Evolutionary conservation across 805 yeast species (phyloP).

Genomic region (Peterozyma toletana): DNA sequence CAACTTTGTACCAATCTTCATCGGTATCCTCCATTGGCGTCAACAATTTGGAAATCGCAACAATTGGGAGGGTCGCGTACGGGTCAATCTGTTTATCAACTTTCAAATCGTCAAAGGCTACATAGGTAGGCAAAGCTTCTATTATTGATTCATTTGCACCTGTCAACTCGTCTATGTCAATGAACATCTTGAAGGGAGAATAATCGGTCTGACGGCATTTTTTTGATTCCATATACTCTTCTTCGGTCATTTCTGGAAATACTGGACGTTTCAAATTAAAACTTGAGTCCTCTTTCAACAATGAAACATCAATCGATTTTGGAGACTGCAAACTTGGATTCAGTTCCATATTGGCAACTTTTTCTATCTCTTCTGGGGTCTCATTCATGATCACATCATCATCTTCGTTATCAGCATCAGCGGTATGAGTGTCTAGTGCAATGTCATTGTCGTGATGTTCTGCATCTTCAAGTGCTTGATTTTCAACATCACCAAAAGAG

Average conservation of each 20-base stretch:
- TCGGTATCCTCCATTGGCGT: constrained; percentile 60
- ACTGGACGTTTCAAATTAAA: constrained; percentile 21
- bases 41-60: constrained; percentile 60
- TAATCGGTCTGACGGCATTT: background rate
- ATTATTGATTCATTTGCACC: constrained; percentile 40
- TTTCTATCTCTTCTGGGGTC: constrained; percentile 1
- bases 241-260: constrained; percentile 22
- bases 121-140: constrained; percentile 37
- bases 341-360: background rate
- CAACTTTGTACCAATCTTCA: constrained; percentile 48
- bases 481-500: constrained; percentile 3
- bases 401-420: constrained; percentile 8
- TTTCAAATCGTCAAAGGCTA: constrained; percentile 35
- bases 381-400: constrained; percentile 6
- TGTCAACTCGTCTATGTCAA: constrained; percentile 32
- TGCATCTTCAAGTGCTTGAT: constrained; percentile 12
- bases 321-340: background rate
- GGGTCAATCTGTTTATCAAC: constrained; percentile 7
- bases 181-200: constrained; percentile 38
- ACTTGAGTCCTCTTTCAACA: constrained; percentile 23
- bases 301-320: constrained; percentile 28
- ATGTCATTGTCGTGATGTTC: constrained; percentile 11
- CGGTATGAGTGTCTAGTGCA: constrained; percentile 9
- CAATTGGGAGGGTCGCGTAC: constrained; percentile 23
- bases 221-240: constrained; percentile 16